A percentile compares a stretch with the other conserved stretches of the same genome.
These are phyloP conservation scores for Coemansia sp. DNA, from an alignment of 192 early-diverging fungal genomes.

Conservation along the genomic window DNA sequence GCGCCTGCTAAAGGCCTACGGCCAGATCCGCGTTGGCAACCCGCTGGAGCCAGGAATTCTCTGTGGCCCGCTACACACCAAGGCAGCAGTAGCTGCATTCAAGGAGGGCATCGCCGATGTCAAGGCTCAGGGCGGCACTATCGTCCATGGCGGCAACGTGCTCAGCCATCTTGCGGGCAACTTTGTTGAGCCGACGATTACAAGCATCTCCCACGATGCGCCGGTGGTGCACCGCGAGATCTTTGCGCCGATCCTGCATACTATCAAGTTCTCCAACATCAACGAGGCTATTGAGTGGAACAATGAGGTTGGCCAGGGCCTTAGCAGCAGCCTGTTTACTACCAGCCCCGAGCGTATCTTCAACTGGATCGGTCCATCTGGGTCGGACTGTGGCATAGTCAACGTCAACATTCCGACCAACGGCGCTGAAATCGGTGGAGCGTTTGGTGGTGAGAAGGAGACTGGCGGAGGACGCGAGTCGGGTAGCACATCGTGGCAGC, in stretches of 20 bases:
- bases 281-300: constrained; percentile 87
- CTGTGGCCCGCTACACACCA: constrained; percentile 92
- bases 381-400: constrained; percentile 91
- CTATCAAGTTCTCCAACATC: constrained; percentile 74
- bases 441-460: constrained; percentile 98
- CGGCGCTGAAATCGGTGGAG: constrained; percentile 96
- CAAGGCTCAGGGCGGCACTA: constrained; percentile 80
- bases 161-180: constrained; percentile 72
- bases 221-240: constrained; percentile 89
- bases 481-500: constrained; percentile 93
- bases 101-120: constrained; percentile 75
- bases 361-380: constrained; percentile 89
- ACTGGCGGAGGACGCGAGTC: constrained; percentile 92
- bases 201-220: constrained; percentile 72
- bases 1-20: constrained; percentile 79
- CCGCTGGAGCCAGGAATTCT: constrained; percentile 80
- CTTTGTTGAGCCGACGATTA: constrained; percentile 94
- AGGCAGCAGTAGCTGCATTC: constrained; percentile 76
- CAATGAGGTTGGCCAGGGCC: constrained; percentile 88
- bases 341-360: constrained; percentile 76
- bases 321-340: constrained; percentile 86
- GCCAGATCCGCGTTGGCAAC: constrained; percentile 85
- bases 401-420: constrained; percentile 97
- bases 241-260: constrained; percentile 93
- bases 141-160: constrained; percentile 83